Conservation (phyloP, 192 early-diverging fungal species). For the Phlyctochytrium planicorne region DNA sequence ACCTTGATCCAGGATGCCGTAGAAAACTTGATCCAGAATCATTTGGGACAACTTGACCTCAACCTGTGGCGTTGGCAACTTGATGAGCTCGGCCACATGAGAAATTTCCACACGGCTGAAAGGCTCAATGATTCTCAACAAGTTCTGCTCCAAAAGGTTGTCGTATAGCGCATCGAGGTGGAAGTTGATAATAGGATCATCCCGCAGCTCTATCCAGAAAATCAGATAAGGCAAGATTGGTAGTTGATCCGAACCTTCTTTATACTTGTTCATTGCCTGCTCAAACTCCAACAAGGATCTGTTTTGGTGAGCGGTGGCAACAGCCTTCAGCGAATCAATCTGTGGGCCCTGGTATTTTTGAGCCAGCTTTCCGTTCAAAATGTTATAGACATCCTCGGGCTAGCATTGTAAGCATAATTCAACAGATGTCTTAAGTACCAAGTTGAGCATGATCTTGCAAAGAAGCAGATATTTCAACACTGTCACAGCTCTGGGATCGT, state of each 20-base stretch:
- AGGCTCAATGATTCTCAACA: conserved; percentile 96
- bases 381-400: conserved; percentile 90
- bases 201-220: conserved; percentile 66
- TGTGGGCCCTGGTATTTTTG: conserved; percentile 82
- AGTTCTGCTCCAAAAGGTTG: conserved; percentile 93
- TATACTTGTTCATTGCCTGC: conserved; percentile 80
- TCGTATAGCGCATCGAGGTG: conserved; percentile 95
- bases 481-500: conserved; percentile 81
- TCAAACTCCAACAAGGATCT: conserved; percentile 97
- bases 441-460: conserved; percentile 98
- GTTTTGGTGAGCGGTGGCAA: conserved; percentile 95
- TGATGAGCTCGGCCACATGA: conserved; percentile 91
- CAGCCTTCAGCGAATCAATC: conserved; percentile 91
- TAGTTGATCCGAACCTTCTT: conserved; percentile 67
- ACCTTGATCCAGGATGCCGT: conserved; percentile 96
- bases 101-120: conserved; percentile 96
- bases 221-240: background rate
- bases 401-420: conserved; percentile 31
- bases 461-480: conserved; percentile 98
- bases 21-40: conserved; percentile 97
- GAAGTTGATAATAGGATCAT: conserved; percentile 91
- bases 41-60: conserved; percentile 98
- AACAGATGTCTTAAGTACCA: conserved; percentile 50
- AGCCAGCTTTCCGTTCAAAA: conserved; percentile 91
- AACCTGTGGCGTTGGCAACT: conserved; percentile 89